Base-by-base conservation (phyloP, 257 asterid genomes). In the Salvia miltiorrhiza region DNA sequence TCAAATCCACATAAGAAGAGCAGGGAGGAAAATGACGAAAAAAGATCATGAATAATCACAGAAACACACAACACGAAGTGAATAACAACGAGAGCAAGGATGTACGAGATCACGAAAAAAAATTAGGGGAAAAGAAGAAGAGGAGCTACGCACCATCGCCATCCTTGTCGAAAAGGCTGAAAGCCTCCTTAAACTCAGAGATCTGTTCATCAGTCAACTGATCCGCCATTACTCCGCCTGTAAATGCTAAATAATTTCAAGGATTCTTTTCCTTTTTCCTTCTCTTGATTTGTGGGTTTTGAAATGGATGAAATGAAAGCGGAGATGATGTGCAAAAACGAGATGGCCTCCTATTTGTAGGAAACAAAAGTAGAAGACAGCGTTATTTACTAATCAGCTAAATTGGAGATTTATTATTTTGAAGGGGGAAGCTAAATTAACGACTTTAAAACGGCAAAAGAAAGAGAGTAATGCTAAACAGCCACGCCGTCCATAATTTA, bases 171-270 rank as follows among this genome's bases (percentile, higher is more conserved):
- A 84, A 84, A 0, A 84, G 89, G 85, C 89, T 84, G 79, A 84
- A 84, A 73, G 89, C 86, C 72, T 84, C 89, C 81, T 84, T 84
- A 78, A 83, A 83, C 80, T 83, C 88, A 41, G 88, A 80, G 82
- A 83, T 83, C 88, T 83, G 88, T 65, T 83, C 88, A 60, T 80
- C 88, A 39, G 88, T 83, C 82, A 83, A 79, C 75, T 84, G 86
- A 79, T 84, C 88, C 70, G 88, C 79, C 88, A 84, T 84, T 77
- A 58, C 75, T 58, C 45, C 69, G 57, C 20, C 67, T 70, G 52
- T 26, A 32, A 39, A 47, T 19, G 67, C 65, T 64, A 6, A 40
- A 39, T 8, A 37, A 65, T 13, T 35, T 55, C 40, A 6, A 13
- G 55, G 69, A 39, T 26, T 54, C 47, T 32, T 1, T 24, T 10